phyloP scores from a whole-genome alignment of 148 eudicot species.

The Pharnaceum exiguum region DNA sequence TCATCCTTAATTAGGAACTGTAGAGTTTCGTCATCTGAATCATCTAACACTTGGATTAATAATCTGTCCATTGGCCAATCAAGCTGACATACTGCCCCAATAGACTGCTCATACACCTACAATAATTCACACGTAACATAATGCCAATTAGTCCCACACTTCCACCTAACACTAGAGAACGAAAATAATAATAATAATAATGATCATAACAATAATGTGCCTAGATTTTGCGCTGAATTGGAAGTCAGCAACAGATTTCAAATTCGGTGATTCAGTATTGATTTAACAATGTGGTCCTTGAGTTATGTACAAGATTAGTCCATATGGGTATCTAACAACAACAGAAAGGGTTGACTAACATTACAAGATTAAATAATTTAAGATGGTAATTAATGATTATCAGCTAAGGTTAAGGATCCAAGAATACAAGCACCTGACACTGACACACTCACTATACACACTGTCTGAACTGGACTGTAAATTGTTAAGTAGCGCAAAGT shows the following conservation, averaged over 20 bases:
- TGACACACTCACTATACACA: neutral
- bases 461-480: neutral
- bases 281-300: no score
- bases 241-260: no score
- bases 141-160: no score
- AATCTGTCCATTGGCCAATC: conserved; percentile 33
- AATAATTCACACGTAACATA: neutral
- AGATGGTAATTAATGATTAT: conserved; percentile 13
- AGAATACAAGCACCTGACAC: conserved; percentile 7
- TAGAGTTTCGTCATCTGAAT: conserved; percentile 35
- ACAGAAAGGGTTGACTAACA: conserved; percentile 8
- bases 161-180: no score
- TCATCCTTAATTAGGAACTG: conserved; percentile 10
- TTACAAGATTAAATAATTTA: neutral
- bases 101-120: conserved; percentile 38
- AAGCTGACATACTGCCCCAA: conserved; percentile 29
- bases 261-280: no score
- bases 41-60: conserved; percentile 31
- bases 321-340: no score
- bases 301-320: no score
- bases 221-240: no score
- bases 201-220: no score
- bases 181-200: no score
- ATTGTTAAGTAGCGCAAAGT: neutral
- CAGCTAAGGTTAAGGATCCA: conserved; percentile 13